Evolutionary conservation across 2,329 filamentous ascomycete species (phyloP), one percentile per base, ranked within the genome.

Genomic region (Colletotrichum caudatum): DNA sequence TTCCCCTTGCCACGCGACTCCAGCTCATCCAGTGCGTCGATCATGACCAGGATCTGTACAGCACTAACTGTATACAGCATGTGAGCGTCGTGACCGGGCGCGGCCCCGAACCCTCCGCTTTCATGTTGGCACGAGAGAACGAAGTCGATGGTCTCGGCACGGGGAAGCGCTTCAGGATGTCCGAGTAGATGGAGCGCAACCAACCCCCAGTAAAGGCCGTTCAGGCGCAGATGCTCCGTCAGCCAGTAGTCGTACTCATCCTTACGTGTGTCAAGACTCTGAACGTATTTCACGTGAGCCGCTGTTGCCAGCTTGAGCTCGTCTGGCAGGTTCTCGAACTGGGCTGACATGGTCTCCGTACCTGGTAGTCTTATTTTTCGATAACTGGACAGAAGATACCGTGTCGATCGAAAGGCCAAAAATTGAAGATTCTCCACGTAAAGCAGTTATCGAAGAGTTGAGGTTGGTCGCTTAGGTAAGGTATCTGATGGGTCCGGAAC

Each of bases 231-330:
- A 81, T 99, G 96, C 82, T 99, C 95, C 18, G 96, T 99, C 79
- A 98, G 87, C 93, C 95, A 98, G 85, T 98, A 99, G 81, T 98
- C 94, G 77, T 97, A 91, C 82, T 98, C 94, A 86, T 98, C 94
- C 84, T 93, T 94, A 79, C 93, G 92, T 75, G 92, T 94, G 82
- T 99, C 94, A 76, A 99, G 88, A 78, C 92, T 94, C 82, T 97
- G 94, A 76, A 99, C 94, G 81, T 98, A 99, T 79, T 91, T 90
- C 77, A 98, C 94, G 81, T 99, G 96, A 29, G 87, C 85, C 9
- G 85, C 85, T 7, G 83, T 83, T 61, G 86, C 85, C 60, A 90
- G 83, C 74, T 82, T 80, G 33, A 82, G 80, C 74, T 83, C 82
- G 48, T 83, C 80, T 37, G 82, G 78, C 23, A 83, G 77, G 9